phyloP scores from a whole-genome alignment of 2,329 filamentous ascomycete species.

The Colletotrichum tanaceti region DNA sequence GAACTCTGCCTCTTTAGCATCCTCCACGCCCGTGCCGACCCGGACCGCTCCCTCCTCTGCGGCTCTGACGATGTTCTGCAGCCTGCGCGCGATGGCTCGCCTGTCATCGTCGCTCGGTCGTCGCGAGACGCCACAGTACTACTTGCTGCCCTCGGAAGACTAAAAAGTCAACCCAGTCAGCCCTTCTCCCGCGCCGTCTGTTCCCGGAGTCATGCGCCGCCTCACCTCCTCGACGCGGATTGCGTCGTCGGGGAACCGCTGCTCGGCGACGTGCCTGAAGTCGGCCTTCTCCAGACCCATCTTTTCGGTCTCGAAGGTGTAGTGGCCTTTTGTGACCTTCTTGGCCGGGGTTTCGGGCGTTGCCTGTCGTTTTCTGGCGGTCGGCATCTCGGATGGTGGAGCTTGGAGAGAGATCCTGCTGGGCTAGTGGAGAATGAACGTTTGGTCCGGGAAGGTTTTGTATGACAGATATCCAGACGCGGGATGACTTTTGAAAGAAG shows the following conservation, averaged over 20 bases:
- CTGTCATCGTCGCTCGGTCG: constrained; percentile 3
- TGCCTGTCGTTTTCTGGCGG: background rate
- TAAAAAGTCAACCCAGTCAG: background rate
- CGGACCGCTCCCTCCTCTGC: background rate
- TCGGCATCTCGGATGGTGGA: background rate
- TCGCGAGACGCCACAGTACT: constrained; percentile 12
- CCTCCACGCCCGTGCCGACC: background rate
- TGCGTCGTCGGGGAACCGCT: background rate
- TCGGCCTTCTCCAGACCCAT: constrained; percentile 4
- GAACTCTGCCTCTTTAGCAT: background rate
- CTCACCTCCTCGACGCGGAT: constrained; percentile 9
- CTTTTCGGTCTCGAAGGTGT: constrained; percentile 1
- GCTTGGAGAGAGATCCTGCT: background rate
- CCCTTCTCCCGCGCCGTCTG: background rate
- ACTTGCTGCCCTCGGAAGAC: constrained; percentile 2
- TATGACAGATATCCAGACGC: rapidly evolving
- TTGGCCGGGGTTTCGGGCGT: background rate
- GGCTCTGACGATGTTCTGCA: background rate
- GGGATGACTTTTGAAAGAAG: background rate
- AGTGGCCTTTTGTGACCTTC: background rate
- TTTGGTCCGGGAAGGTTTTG: background rate
- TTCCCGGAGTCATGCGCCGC: background rate
- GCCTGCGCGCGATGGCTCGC: background rate
- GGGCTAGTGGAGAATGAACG: too few relatives aligned
- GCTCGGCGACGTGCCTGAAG: background rate